These are phyloP conservation scores for Penicillium psychrosexuale DNA, from an alignment of 2,329 filamentous ascomycete species.

Conservation along the genomic window DNA sequence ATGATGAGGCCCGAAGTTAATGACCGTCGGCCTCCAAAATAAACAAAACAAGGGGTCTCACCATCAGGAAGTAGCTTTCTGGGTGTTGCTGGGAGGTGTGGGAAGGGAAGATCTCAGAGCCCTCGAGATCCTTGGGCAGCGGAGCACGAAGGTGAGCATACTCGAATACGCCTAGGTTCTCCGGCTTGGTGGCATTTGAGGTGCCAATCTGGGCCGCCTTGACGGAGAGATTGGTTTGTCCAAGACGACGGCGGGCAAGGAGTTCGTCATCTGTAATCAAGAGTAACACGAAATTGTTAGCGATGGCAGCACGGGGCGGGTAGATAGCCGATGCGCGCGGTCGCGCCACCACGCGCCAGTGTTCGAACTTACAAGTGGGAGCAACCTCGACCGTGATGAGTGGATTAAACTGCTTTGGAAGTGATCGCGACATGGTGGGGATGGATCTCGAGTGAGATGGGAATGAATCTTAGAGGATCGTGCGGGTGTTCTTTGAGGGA, in stretches of 20 bases:
- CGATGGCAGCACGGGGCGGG: conserved; percentile 7
- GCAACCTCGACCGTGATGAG: conserved; percentile 43
- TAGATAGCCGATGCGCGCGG: conserved; percentile 10
- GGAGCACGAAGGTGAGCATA: conserved; percentile 94
- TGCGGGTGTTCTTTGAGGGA: conserved; percentile 7
- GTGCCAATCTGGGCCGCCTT: conserved; percentile 73
- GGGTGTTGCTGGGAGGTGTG: conserved; percentile 61
- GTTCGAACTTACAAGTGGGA: conserved; percentile 44
- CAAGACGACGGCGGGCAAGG: conserved; percentile 78
- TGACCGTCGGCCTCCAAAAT: neutral
- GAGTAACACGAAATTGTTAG: conserved; percentile 14
- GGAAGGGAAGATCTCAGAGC: conserved; percentile 86
- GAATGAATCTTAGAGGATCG: conserved; percentile 3
- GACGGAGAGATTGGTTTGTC: conserved; percentile 84
- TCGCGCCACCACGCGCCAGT: conserved; percentile 18
- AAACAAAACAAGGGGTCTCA: conserved; percentile 38
- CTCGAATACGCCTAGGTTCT: conserved; percentile 80
- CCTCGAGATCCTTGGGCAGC: conserved; percentile 80
- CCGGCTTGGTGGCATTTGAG: conserved; percentile 67
- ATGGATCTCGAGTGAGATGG: conserved; percentile 7
- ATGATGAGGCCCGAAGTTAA: neutral
- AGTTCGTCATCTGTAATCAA: conserved; percentile 63
- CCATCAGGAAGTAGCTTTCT: conserved; percentile 94
- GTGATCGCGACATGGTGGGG: conserved; percentile 42
- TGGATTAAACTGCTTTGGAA: conserved; percentile 48